Conservation (phyloP, 305 asterid genomes). For the Stenogyne calaminthoides region DNA sequence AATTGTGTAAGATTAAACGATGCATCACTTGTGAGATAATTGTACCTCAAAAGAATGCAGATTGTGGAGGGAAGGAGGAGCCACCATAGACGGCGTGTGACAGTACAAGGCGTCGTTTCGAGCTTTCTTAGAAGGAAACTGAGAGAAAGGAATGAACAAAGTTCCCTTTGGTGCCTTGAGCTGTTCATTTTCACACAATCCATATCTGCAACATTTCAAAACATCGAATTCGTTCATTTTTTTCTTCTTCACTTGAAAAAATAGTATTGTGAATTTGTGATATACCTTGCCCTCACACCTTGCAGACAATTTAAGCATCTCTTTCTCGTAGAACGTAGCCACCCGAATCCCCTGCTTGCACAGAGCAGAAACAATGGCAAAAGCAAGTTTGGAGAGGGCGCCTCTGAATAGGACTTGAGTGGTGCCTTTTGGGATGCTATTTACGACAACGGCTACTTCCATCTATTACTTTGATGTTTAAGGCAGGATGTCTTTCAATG, state of each 20-base stretch:
- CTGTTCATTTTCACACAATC: constrained; percentile 58
- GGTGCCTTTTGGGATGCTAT: constrained; percentile 52
- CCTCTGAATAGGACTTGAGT: constrained; percentile 47
- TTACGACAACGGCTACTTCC: constrained; percentile 53
- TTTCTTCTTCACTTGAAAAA: not conserved
- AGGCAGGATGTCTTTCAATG: constrained; percentile 41
- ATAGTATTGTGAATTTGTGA: too few species aligned
- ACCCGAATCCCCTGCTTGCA: constrained; percentile 61
- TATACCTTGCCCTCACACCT: constrained; percentile 44
- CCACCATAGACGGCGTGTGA: constrained; percentile 74
- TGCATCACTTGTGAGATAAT: too few species aligned
- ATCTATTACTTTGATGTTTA: constrained; percentile 42
- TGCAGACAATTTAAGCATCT: constrained; percentile 57
- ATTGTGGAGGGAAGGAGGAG: constrained; percentile 62
- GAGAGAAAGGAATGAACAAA: constrained; percentile 67
- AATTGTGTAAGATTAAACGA: too few species aligned
- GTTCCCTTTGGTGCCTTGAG: constrained; percentile 67
- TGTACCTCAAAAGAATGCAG: constrained; percentile 80
- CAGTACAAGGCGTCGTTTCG: constrained; percentile 56
- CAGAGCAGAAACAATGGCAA: constrained; percentile 49
- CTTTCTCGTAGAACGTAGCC: constrained; percentile 45
- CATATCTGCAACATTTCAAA: constrained; percentile 44
- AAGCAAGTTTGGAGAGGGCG: constrained; percentile 53
- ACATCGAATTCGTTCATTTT: too few species aligned
- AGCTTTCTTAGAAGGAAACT: constrained; percentile 68